Percentiles rank a stretch among this genome's conserved stretches.
Conservation (phyloP, 305 asterid genomes). For the Solanum hybrid region DNA sequence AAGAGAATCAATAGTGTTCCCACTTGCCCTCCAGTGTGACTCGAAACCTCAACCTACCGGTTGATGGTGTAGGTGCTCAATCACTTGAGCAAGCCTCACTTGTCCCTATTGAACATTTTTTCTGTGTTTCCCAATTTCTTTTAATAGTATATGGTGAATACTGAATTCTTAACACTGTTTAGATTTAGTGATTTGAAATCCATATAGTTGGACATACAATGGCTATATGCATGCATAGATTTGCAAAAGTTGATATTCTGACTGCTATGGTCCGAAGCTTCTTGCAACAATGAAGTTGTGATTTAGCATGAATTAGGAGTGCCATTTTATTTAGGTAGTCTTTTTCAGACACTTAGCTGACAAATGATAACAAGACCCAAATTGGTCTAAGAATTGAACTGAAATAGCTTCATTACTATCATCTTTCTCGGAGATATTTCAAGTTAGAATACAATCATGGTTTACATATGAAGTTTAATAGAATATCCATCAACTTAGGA, state of each 20-base stretch:
- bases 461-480: neutral
- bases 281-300: neutral
- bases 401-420: neutral
- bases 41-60: neutral
- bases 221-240: neutral
- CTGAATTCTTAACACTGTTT: neutral
- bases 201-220: neutral
- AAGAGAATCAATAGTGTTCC: neutral
- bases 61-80: neutral
- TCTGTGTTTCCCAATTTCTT: neutral
- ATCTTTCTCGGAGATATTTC: neutral
- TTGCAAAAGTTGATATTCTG: neutral
- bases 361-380: neutral
- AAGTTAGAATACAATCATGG: neutral
- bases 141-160: neutral
- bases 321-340: neutral
- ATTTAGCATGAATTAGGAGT: neutral
- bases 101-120: neutral
- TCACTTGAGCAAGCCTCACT: neutral
- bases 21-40: neutral
- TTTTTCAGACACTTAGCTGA: neutral
- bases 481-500: neutral
- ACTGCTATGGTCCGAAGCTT: neutral
- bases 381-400: neutral
- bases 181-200: neutral